A percentile compares a stretch with the other conserved stretches of the same genome.
These are phyloP conservation scores for Verticillium dahliae DNA, from an alignment of 2,329 filamentous ascomycete species.

Conservation along the genomic window DNA sequence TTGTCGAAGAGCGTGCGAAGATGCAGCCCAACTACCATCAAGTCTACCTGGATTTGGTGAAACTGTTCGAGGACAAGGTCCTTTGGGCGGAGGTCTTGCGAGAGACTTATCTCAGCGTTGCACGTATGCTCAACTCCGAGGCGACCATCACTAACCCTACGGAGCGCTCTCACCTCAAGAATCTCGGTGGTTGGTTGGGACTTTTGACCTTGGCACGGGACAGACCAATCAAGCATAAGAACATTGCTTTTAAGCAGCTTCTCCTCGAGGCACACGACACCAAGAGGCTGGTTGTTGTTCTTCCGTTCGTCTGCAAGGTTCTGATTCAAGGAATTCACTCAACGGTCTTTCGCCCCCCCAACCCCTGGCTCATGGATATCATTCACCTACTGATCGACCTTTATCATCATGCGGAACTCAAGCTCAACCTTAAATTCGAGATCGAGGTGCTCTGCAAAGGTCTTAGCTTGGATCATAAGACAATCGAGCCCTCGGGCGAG, in stretches of 20 bases:
- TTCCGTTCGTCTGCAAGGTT: slow-evolving; percentile 97
- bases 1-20: slow-evolving; percentile 94
- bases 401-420: slow-evolving; percentile 87
- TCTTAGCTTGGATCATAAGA: slow-evolving; percentile 84
- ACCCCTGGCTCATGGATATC: slow-evolving; percentile 97
- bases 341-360: slow-evolving; percentile 86
- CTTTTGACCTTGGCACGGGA: slow-evolving; percentile 88
- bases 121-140: slow-evolving; percentile 85
- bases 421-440: slow-evolving; percentile 96
- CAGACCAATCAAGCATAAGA: slow-evolving; percentile 91
- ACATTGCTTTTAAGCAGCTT: slow-evolving; percentile 94
- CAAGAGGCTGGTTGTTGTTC: slow-evolving; percentile 83
- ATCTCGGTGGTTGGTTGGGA: slow-evolving; percentile 88
- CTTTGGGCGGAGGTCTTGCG: slow-evolving; percentile 87
- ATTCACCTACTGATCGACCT: slow-evolving; percentile 85
- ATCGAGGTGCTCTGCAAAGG: slow-evolving; percentile 97
- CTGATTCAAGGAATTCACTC: slow-evolving; percentile 78
- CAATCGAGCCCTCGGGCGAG: slow-evolving; percentile 78
- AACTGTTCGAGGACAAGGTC: slow-evolving; percentile 69
- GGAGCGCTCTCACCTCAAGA: slow-evolving; percentile 85
- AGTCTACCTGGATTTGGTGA: slow-evolving; percentile 84
- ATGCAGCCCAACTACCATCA: slow-evolving; percentile 95
- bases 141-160: slow-evolving; percentile 75
- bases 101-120: slow-evolving; percentile 83
- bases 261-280: slow-evolving; percentile 91